A percentile compares a stretch with the other conserved stretches of the same genome.
Conservation (phyloP, 352 stramenopile genomes). For the Globisporangium okanoganense region DNA sequence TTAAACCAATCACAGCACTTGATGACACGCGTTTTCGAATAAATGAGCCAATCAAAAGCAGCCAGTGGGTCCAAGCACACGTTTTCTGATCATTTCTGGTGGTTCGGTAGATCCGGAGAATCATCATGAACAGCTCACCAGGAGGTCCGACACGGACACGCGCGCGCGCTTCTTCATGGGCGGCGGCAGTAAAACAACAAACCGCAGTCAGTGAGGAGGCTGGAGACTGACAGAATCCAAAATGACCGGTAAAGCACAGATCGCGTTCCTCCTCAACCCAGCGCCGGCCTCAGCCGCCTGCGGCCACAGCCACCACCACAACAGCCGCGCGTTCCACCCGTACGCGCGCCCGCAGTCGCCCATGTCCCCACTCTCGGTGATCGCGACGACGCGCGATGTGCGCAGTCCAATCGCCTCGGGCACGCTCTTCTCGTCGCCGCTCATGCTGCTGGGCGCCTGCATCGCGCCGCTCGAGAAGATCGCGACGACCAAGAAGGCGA, state of each 20-base stretch:
- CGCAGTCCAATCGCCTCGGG: conserved; percentile 15
- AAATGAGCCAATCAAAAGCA: neutral
- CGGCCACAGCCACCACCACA: conserved; percentile 7
- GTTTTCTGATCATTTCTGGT: neutral
- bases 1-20: neutral
- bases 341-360: conserved; percentile 7
- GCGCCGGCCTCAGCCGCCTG: conserved; percentile 15
- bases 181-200: neutral
- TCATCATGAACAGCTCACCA: neutral
- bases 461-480: conserved; percentile 27
- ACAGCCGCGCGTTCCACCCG: conserved; percentile 5
- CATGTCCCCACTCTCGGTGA: conserved; percentile 19
- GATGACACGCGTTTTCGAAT: neutral
- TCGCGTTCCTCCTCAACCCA: conserved; percentile 42
- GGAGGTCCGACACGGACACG: conserved; percentile 6
- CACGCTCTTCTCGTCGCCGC: conserved; percentile 23
- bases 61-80: neutral
- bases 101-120: neutral
- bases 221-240: conserved; percentile 12
- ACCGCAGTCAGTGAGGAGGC: neutral
- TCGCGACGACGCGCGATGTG: conserved; percentile 19
- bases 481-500: neutral
- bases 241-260: conserved; percentile 40
- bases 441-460: conserved; percentile 31
- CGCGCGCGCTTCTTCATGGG: neutral